A percentile compares a stretch with the other conserved stretches of the same genome.
These are phyloP conservation scores for Aspergillus intermedius DNA, from an alignment of 2,329 filamentous ascomycete genomes.

Conservation along the genomic window DNA sequence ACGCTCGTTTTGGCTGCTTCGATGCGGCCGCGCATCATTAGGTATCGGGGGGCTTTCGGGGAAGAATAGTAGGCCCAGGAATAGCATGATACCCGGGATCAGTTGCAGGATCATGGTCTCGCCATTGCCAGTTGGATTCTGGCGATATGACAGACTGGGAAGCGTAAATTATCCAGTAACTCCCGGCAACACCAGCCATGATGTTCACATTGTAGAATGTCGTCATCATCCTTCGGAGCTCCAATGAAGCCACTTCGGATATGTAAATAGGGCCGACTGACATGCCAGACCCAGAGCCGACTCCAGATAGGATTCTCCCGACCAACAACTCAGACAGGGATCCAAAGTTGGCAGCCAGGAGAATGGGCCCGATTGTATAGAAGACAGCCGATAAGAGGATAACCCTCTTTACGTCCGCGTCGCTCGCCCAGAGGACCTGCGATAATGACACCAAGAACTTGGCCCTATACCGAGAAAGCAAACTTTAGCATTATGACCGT, in stretches of 20 bases:
- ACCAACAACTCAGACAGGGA: conserved; percentile 11
- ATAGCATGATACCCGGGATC: conserved; percentile 14
- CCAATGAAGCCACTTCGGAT: conserved; percentile 70
- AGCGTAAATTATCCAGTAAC: conserved; percentile 18
- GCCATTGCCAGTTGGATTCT: conserved; percentile 15
- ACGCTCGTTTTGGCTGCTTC: conserved; percentile 17
- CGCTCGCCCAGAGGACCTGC: conserved; percentile 13
- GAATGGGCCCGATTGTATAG: conserved; percentile 14
- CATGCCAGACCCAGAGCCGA: conserved; percentile 14
- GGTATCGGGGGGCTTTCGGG: conserved; percentile 20
- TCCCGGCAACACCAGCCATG: conserved; percentile 15
- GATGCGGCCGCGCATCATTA: conserved; percentile 18
- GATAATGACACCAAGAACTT: conserved; percentile 11
- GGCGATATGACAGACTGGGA: conserved; percentile 8
- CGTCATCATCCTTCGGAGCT: conserved; percentile 51
- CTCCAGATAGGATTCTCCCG: conserved; percentile 12
- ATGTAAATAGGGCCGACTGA: conserved; percentile 71
- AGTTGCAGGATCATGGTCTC: conserved; percentile 12
- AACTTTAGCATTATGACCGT: neutral
- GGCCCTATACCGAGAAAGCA: conserved; percentile 5
- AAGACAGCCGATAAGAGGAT: conserved; percentile 11
- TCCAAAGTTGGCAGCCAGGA: conserved; percentile 15
- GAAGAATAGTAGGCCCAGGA: conserved; percentile 15
- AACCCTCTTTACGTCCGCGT: conserved; percentile 13
- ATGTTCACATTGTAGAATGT: conserved; percentile 18